Base-by-base conservation (phyloP, 2,329 filamentous ascomycete species). In the Calycina herbarum region DNA sequence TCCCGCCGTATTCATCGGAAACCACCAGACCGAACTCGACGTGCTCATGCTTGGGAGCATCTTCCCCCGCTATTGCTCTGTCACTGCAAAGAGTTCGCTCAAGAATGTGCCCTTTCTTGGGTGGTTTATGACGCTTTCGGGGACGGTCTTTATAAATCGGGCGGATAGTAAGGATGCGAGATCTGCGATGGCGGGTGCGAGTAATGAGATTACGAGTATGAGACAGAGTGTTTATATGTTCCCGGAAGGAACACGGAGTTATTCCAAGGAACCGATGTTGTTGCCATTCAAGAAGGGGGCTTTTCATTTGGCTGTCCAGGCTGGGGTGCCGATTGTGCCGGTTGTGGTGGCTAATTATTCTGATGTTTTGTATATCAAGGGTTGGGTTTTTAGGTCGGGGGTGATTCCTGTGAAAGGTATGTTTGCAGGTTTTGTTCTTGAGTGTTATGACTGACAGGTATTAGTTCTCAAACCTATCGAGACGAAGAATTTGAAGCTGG, bases 211-310 rank as follows among this genome's bases (percentile, higher is more conserved):
- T 81, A 86, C 84, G 73, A 79, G 79, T 62, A 83, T 89, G 73
- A 84, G 81, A 69, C 91, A 94, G 82, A 91, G 85, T 78, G 91
- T 94, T 72, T 94, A 88, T 81, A 93, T 94, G 80, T 94, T 94
- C 78, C 90, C 91, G 66, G 95, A 99, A 81, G 95, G 95, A 61
- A 99, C 95, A 1, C 86, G 95, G 71, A 96, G 92, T 77, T 97
- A 98, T 80, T 85, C 91, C 65, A 87, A 90, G 73, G 89, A 94
- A 63, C 91, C 95, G 1, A 86, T 85, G 66, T 80, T 99, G 73
- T 82, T 98, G 63, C 92, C 93, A n/a, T 99, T 98, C 84, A 99
- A 99, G 82, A 99, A 99, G 83, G 95, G 95, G 66, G 95, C 94
- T 58, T 99, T 99, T 79, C 94, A 99, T 78, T 85, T 99, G 40